Evolutionary conservation across 257 asterid genomes (phyloP).

Genomic region (Solanum habrochaites): DNA sequence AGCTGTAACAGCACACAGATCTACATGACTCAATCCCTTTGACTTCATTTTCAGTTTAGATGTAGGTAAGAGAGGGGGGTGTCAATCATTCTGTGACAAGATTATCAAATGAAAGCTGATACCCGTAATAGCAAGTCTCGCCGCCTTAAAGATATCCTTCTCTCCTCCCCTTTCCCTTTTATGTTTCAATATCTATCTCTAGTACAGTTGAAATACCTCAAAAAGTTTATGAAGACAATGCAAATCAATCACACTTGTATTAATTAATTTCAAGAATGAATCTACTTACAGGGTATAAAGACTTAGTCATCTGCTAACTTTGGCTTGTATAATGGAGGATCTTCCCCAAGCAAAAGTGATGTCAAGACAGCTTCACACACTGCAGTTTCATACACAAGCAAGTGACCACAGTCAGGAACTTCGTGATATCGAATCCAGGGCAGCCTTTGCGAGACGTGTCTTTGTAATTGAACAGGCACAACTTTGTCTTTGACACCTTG

Average conservation of each 20-base stretch:
- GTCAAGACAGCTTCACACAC: conserved; percentile 88
- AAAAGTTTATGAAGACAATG: background rate
- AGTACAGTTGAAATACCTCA: conserved; percentile 3
- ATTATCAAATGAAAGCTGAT: background rate
- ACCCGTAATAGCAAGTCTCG: background rate
- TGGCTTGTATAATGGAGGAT: conserved; percentile 51
- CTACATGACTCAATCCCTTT: background rate
- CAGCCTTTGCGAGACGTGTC: conserved; percentile 47
- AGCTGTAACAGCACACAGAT: background rate
- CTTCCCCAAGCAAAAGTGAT: conserved; percentile 79
- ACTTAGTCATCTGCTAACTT: conserved; percentile 4
- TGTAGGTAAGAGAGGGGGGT: background rate
- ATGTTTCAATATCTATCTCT: background rate
- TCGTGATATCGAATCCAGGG: conserved; percentile 92
- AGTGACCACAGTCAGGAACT: conserved; percentile 81
- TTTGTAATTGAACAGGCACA: conserved; percentile 51
- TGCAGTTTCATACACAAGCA: conserved; percentile 65
- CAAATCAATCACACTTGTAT: conserved; percentile 9
- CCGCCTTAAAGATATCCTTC: background rate
- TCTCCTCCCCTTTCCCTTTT: background rate
- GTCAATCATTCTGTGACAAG: background rate
- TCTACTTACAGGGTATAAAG: conserved; percentile 21
- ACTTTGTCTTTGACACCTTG: conserved; percentile 44
- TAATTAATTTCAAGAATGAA: conserved; percentile 7
- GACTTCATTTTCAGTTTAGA: background rate